Percentiles rank a stretch among this genome's conserved stretches.
Conservation (phyloP, 306 rosid species). For the Inga leiocalycina region DNA sequence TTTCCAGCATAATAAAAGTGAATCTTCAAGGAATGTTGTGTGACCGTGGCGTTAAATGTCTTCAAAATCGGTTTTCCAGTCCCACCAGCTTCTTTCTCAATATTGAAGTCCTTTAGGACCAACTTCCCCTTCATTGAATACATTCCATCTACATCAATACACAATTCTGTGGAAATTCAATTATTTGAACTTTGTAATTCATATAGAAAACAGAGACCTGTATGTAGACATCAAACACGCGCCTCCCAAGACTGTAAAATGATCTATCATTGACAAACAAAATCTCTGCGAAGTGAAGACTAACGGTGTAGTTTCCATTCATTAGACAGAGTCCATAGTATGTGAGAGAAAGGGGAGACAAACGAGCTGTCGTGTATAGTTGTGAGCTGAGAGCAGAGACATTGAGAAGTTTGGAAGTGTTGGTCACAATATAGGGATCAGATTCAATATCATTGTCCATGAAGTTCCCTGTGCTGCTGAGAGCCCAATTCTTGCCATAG, state of each 20-base stretch:
- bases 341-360: constrained; percentile 85
- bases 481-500: constrained; percentile 67
- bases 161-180: constrained; percentile 17
- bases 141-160: constrained; percentile 36
- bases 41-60: constrained; percentile 58
- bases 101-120: constrained; percentile 80
- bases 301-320: constrained; percentile 74
- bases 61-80: constrained; percentile 63
- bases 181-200: background rate
- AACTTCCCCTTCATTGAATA: constrained; percentile 58
- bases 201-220: constrained; percentile 57
- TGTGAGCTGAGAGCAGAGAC: constrained; percentile 46
- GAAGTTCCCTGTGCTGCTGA: constrained; percentile 90
- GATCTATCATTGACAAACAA: constrained; percentile 60
- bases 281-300: constrained; percentile 96
- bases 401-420: constrained; percentile 63
- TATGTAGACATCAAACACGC: constrained; percentile 78
- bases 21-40: constrained; percentile 68
- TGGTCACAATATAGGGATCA: constrained; percentile 63
- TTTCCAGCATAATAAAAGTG: constrained; percentile 93
- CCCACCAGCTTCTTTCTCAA: constrained; percentile 78
- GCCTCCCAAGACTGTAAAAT: constrained; percentile 65
- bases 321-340: constrained; percentile 88
- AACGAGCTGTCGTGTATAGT: constrained; percentile 73
- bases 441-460: constrained; percentile 81